These are phyloP conservation scores for Fonsecaea pugnacius DNA, from an alignment of 2,329 filamentous ascomycete species.

Conservation along the genomic window DNA sequence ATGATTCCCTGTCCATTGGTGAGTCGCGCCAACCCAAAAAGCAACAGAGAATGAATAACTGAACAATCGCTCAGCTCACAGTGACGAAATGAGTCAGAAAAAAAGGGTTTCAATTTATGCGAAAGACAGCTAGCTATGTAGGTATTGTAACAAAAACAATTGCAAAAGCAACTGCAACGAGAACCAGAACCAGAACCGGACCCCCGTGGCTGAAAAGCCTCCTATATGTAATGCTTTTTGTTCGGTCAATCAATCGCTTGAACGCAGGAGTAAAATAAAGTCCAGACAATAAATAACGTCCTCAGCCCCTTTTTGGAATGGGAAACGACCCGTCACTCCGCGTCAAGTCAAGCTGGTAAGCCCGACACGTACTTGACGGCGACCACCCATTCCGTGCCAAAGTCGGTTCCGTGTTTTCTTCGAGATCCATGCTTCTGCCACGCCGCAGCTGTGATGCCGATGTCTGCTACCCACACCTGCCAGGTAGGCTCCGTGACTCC, in stretches of 20 bases:
- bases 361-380: constrained; percentile 34
- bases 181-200: too few species aligned
- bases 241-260: neutral
- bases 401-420: constrained; percentile 81
- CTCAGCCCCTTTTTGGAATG: neutral
- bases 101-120: too few species aligned
- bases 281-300: neutral
- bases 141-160: too few species aligned
- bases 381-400: constrained; percentile 86
- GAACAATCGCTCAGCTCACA: too few species aligned
- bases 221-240: neutral
- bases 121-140: too few species aligned
- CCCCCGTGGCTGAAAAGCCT: neutral
- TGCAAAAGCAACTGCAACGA: too few species aligned
- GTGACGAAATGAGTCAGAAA: too few species aligned
- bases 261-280: constrained; percentile 1
- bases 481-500: constrained; percentile 57
- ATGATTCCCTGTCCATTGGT: too few species aligned
- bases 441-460: constrained; percentile 60
- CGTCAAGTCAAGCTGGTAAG: neutral
- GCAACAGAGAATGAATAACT: too few species aligned
- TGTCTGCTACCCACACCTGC: constrained; percentile 82
- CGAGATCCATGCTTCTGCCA: constrained; percentile 39
- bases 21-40: too few species aligned
- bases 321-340: neutral